Base-by-base conservation (phyloP, 2,329 filamentous ascomycete species). In the Paraconiothyrium brasiliense region DNA sequence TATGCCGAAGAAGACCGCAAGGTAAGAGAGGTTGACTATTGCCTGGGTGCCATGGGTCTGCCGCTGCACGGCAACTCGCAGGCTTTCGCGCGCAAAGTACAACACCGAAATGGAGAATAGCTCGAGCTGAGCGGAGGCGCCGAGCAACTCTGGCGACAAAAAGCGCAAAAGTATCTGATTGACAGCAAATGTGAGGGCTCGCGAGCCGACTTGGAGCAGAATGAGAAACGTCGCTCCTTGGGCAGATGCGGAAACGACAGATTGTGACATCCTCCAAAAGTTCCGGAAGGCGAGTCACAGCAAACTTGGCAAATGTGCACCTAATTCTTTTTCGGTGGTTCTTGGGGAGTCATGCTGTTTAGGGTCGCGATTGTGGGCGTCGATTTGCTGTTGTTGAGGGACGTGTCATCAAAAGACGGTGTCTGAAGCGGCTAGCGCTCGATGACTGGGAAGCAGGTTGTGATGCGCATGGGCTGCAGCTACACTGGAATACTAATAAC, bases 41-140 rank as follows among this genome's bases (percentile, higher is more conserved):
- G 91, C 88, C 78, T 98, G 94, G 11, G 86, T 77, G 54, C 78
- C 78, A 65, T 82, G 77, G 8, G 81, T 77, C 66, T 94, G 91
- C 55, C 95, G 86, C 79, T 98, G 94, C 39, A 97, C 87, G 30
- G 94, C 93, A n/a, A 97, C 90, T 16, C 95, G 90, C 52, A 98
- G 82, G 71, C 91, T 94, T 80, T 99, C 95, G 43, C 95, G 87
- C 0, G 95, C 91, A 73, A 99, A 98, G 79, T 97, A 97, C 0
- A 99, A 85, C n/a, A 96, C 90, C 0, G 93, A 93, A 48, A 97
- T 90, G 62, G 94, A 94, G 78, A 94, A 97, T 0, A 98, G 88
- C 72, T 99, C 95, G 3, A 99, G 86, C 77, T 97, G 95, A 0
- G 94, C 90, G 1, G 94, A 91, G 5, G 97, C 84, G 6, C 94